Base-by-base conservation (phyloP, 768 basidiomycete genomes). In the Kwoniella botswanensis region DNA sequence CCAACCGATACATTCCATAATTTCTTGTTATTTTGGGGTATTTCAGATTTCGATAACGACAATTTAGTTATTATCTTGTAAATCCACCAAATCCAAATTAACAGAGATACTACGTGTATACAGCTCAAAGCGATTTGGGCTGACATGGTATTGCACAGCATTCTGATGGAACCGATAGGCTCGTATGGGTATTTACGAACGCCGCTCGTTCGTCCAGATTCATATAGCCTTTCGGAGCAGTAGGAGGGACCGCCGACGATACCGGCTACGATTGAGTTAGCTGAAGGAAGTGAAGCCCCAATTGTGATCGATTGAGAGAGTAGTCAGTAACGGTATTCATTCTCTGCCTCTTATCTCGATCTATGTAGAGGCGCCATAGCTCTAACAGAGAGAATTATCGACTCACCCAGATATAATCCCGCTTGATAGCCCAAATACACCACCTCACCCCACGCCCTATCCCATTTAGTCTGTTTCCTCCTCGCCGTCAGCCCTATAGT, bases 61-160 rank as follows among this genome's bases (percentile, higher is more conserved):
- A 67, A 50, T 44, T 57, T 59, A 1, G 44, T 59, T n/a, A 60
- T 44, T 17, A 56, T 57, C 21, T 53, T 58, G 13, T 46, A 50
- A 1, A 67, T 24, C 65, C 65, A 67, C 10, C n/a, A 67, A n/a
- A 58, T 52, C 65, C 65, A 67, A 5, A 67, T 12, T 46, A 58
- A 46, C 24, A 57, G 21, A 18, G 41, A 56, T 2, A 46, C 65
- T 22, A 50, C 35, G 13, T 67, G 55, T 21, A 67, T 42, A 12
- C 35, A 59, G 4, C 54, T 26, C 7, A 67, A 35, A n/a, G 65
- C 65, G 46, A 67, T 67, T n/a, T 58, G 26, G n/a, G 65, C 56
- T 24, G 65, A 67, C 41, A 67, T 58, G 22, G 55, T 43, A 46
- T 67, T 57, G 26, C 65, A 67, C 17, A 58, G 35, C 6, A 24